Base-by-base conservation (phyloP, 768 basidiomycete genomes). In the Podaxis pistillaris region DNA sequence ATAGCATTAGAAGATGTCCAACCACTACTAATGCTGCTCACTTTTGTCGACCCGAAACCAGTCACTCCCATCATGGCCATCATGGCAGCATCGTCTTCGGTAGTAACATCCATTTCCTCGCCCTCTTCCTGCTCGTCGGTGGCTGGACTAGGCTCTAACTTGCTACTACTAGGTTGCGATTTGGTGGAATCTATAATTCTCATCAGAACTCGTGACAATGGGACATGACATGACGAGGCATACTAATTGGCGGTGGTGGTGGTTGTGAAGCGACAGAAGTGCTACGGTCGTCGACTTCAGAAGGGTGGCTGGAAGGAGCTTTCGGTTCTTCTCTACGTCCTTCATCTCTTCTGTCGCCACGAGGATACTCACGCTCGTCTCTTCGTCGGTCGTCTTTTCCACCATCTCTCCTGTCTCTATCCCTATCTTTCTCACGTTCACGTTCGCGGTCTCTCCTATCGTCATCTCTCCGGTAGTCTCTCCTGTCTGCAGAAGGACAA, bases 41-140 rank as follows among this genome's bases (percentile, higher is more conserved):
- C 95, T 81, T 98, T 97, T 0, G 96, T 96, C 0, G 87, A 81
- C 9, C 91, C 94, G 71, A 98, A 98, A 9, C 93, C 92, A 51
- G 75, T 70, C 68, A 98, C 76, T 46, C 96, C 96, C 93, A 98
- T 96, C 81, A 86, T 83, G 40, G 89, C 85, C 84, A 90, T 91
- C 87, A 97, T 93, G 58, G 85, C 88, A 52, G 84, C 83, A 24
- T 91, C 90, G 44, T 90, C 91, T 13, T 85, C 87, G 62, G 81
- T 83, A 30, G 76, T 79, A 24, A 77, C 83, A 63, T 88, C 86
- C 69, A 78, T 78, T 37, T 77, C 79, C 63, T 84, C 85, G 2
- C 80, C 83, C 49, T 81, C 80, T 67, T 78, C 76, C 38, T 69
- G 67, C 30, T 66, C 68, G 41, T 74, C 72, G 13, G 74, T 76